Percentiles rank a stretch among this genome's conserved stretches.
phyloP scores from a whole-genome alignment of 805 yeast genomes.

The Candida hungchunana region DNA sequence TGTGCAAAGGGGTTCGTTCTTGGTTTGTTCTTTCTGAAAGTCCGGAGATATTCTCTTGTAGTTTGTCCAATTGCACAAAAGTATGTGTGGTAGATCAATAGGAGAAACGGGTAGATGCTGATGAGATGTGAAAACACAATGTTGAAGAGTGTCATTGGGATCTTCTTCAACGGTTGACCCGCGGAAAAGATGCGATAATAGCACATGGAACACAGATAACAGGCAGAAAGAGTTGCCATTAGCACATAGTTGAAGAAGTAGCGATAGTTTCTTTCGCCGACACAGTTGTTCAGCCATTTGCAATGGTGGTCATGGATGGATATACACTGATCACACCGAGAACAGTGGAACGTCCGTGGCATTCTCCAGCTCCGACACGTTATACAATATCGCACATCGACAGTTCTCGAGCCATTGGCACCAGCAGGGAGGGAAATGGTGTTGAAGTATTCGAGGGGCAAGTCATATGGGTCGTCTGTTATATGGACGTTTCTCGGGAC shows the following conservation, averaged over 20 bases:
- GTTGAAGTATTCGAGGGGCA: constrained; percentile 58
- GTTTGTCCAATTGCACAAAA: constrained; percentile 57
- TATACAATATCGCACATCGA: constrained; percentile 52
- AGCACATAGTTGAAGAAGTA: constrained; percentile 52
- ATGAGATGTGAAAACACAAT: constrained; percentile 43
- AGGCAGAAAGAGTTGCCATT: constrained; percentile 30
- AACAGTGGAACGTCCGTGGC: constrained; percentile 73
- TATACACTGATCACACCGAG: constrained; percentile 62
- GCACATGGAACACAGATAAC: constrained; percentile 28
- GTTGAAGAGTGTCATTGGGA: constrained; percentile 47
- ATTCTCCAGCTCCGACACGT: constrained; percentile 74
- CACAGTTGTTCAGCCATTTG: constrained; percentile 65
- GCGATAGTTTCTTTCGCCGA: constrained; percentile 69
- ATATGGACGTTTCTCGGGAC: constrained; percentile 65
- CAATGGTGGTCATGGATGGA: constrained; percentile 35
- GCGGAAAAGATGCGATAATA: constrained; percentile 31
- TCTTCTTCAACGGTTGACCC: constrained; percentile 21
- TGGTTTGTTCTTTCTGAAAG: constrained; percentile 32
- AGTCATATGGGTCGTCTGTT: constrained; percentile 33
- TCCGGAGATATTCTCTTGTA: constrained; percentile 66
- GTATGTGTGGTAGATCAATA: constrained; percentile 50
- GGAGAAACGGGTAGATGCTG: constrained; percentile 50
- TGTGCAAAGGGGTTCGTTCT: constrained; percentile 35
- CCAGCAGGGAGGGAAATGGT: constrained; percentile 44
- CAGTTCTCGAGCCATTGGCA: constrained; percentile 23